Evolutionary conservation across 306 rosid species (phyloP), one percentile per base, ranked within the genome.

Genomic region (Mucuna pruriens): DNA sequence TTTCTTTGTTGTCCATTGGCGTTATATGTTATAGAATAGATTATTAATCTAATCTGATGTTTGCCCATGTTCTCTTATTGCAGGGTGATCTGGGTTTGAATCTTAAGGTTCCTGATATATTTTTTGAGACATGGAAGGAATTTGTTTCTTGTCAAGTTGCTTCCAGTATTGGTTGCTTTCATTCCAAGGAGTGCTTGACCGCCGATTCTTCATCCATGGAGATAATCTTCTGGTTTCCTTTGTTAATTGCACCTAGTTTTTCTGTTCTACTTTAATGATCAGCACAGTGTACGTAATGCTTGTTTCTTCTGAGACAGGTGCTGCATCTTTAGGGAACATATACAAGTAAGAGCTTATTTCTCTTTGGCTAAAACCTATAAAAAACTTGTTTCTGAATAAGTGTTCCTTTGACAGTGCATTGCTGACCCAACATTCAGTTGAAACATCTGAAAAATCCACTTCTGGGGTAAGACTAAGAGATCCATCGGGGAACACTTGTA

Each of bases 161-260:
- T 88, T 87, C 92, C 91, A 88, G 74, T 83, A 80, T 85, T 88
- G 86, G 45, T 85, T 93, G 80, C 82, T 91, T 83, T 89, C 96
- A 77, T 89, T 89, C 88, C 96, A 93, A 88, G 92, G 91, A 90
- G 87, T 95, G 85, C 98, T 90, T 86, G 90, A 95, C 86, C 89
- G 97, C 94, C 90, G 91, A 87, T 90, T 86, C 88, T 90, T 89
- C 73, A 39, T 89, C 80, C 82, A 81, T 85, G 97, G 98, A 86
- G 83, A 90, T 87, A 91, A 90, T 90, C 93, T 93, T 91, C 87
- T 81, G 88, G 98, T 90, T 88, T 93, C 97, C 69, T 93, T 90
- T 85, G 99, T 93, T 80, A 95, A 93, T 87, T 88, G 91, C 91
- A 95, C 99, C 83, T 95, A 95, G 93, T 83, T 85, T 85, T 90